Percentiles rank a stretch among this genome's conserved stretches.
phyloP scores from a whole-genome alignment of 495 filamentous ascomycete genomes.

The Apodospora peruviana region DNA sequence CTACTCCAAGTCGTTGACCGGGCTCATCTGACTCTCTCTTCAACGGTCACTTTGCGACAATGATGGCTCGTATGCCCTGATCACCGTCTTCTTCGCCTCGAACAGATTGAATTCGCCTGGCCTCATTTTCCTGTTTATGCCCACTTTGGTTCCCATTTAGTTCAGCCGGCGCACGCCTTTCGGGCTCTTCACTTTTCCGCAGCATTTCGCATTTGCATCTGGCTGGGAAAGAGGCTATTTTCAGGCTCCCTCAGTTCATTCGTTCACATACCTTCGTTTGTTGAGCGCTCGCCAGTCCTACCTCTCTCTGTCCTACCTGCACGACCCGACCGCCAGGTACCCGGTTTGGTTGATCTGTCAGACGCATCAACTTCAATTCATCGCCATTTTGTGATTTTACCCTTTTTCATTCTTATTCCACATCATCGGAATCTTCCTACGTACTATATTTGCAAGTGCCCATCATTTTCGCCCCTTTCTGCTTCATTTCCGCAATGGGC shows the following conservation, averaged over 20 bases:
- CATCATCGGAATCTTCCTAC: not conserved
- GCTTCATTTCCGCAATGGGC: slow-evolving; percentile 24
- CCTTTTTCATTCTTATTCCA: not conserved
- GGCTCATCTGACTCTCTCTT: slow-evolving; percentile 31
- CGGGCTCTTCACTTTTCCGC: slow-evolving; percentile 2
- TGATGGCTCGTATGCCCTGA: slow-evolving; percentile 12
- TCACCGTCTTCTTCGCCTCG: slow-evolving; percentile 1
- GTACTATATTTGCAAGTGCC: slow-evolving; percentile 2
- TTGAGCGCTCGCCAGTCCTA: not conserved
- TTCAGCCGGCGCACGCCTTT: slow-evolving; percentile 2
- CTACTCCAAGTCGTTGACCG: slow-evolving; percentile 17
- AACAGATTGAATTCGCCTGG: slow-evolving; percentile 7
- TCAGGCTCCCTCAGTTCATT: slow-evolving; percentile 12
- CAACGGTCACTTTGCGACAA: slow-evolving; percentile 22
- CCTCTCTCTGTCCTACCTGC: no score
- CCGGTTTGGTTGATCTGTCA: slow-evolving; percentile 5
- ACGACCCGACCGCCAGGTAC: not conserved
- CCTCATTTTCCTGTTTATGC: slow-evolving; percentile 7
- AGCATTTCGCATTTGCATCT: not conserved
- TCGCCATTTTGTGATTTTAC: not conserved
- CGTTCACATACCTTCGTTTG: slow-evolving; percentile 3
- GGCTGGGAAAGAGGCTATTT: not conserved
- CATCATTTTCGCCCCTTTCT: not conserved
- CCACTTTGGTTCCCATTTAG: slow-evolving; percentile 3
- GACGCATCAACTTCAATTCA: not conserved